A percentile compares a stretch with the other conserved stretches of the same genome.
Conservation (phyloP, 1,284 basidiomycete genomes). For the Ustilago nuda region DNA sequence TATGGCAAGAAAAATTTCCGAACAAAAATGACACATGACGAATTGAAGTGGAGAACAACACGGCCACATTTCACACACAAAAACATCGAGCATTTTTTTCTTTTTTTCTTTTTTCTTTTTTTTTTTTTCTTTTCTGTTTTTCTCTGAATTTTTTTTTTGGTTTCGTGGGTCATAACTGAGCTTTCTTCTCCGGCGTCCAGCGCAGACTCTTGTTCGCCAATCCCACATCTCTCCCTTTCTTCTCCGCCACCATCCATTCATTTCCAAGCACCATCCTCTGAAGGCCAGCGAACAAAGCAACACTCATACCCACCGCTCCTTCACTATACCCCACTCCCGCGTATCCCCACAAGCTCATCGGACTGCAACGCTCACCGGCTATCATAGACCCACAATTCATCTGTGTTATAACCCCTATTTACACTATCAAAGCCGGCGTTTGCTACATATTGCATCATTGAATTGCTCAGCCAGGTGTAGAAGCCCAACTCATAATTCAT, state of each 20-base stretch:
- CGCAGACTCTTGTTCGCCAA: not conserved
- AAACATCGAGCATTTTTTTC: not conserved
- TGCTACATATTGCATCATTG: not conserved
- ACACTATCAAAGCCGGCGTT: conserved; percentile 6
- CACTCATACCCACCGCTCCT: conserved; percentile 19
- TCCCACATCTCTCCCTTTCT: not conserved
- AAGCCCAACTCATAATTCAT: not conserved
- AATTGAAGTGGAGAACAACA: conserved; percentile 8
- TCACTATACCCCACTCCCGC: conserved; percentile 15
- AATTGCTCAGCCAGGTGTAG: not conserved
- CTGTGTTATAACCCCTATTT: conserved; percentile 10
- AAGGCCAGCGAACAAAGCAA: not conserved
- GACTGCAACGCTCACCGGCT: conserved; percentile 2
- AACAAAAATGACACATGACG: conserved; percentile 5
- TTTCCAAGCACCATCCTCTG: not conserved
- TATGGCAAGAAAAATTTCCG: not conserved
- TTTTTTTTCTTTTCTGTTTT: too few species aligned
- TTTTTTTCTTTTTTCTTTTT: not conserved
- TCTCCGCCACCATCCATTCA: not conserved
- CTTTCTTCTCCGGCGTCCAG: not conserved
- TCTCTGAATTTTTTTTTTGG: too few species aligned
- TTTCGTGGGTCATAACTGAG: not conserved
- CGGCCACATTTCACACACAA: conserved; percentile 1
- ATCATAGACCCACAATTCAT: conserved; percentile 5
- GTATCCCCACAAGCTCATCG: not conserved